Base-by-base conservation (phyloP, 768 basidiomycete genomes). In the Suillus lakei region DNA sequence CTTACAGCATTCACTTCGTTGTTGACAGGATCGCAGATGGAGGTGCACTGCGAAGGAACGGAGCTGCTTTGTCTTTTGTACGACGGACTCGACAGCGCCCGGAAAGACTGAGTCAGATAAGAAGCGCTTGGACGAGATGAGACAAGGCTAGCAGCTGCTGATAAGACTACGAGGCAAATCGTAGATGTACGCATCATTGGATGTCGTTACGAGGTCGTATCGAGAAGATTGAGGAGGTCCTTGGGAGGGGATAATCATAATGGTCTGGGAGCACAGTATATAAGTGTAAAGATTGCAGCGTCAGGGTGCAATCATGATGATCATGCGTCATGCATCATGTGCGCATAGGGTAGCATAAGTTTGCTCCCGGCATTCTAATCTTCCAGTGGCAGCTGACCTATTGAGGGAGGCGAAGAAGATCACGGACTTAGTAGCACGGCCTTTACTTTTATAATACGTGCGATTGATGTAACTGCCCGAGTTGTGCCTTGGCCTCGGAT, bases 1-100 rank as follows among this genome's bases (percentile, higher is more conserved):
- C 74, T 65, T 50, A 76, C 76, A 62, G 65, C 28, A 56, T 58
- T 60, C 61, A 72, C 46, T 61, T 76, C 75, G 58, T 54, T 61
- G 65, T 64, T 68, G 65, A 76, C 68, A 2, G 72, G 68, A 54
- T 44, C 62, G 62, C 75, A 76, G 18, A 30, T 50, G 23, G 74
- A 61, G 21, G 70, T 55, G 41, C 76, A 76, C 12, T 73, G 62
- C 0, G 74, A 51, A 21, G 76, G 76, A 0, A 67, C 53, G 43
- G 43, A 9, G 3, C 67, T 61, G 38, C 3, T 6, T 36, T 76
- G 75, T 2, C 75, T 68, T 44, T 55, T 66, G 36, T 66, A 7
- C 10, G 66, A 55, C 21, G 32, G 53, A 30, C 43, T 28, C 5
- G 66, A 64, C 54, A 68, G 9, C 32, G 50, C n/a, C 16, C 44